Conservation (phyloP, 2,329 filamentous ascomycete genomes). For the Hymenoscyphus fructigenus region DNA sequence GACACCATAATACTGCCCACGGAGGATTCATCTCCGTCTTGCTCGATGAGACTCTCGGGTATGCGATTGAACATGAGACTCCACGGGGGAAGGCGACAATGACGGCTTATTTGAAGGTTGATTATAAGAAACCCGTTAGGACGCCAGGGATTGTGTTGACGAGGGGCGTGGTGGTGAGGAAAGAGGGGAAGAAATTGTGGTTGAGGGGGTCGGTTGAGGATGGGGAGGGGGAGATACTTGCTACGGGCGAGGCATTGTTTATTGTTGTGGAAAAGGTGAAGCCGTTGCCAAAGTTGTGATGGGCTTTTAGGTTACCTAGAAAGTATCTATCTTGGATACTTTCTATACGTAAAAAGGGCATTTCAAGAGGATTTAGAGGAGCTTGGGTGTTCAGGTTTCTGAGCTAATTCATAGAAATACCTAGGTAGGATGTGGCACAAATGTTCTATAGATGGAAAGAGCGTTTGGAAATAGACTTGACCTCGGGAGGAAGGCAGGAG, state of each 20-base stretch:
- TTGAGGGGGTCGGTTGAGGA: slow-evolving; percentile 50
- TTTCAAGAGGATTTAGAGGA: too few relatives aligned
- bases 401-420: too few relatives aligned
- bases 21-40: slow-evolving; percentile 58
- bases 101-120: slow-evolving; percentile 56
- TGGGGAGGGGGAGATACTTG: slow-evolving; percentile 47
- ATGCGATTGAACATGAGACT: slow-evolving; percentile 14
- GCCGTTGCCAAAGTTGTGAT: slow-evolving; percentile 20
- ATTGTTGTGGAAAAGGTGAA: slow-evolving; percentile 21
- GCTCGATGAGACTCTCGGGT: slow-evolving; percentile 54
- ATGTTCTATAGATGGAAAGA: too few relatives aligned
- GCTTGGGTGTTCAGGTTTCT: too few relatives aligned
- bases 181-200: slow-evolving; percentile 55
- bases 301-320: too few relatives aligned
- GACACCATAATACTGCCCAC: slow-evolving; percentile 54
- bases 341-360: too few relatives aligned
- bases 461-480: too few relatives aligned
- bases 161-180: slow-evolving; percentile 43
- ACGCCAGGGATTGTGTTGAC: slow-evolving; percentile 51
- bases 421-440: too few relatives aligned
- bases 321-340: not conserved
- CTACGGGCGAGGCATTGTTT: slow-evolving; percentile 53
- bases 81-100: slow-evolving; percentile 25
- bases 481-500: too few relatives aligned
- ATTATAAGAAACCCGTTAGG: slow-evolving; percentile 51